These are phyloP conservation scores for Tylopilus sp. DNA, from an alignment of 768 basidiomycete species.

Conservation along the genomic window DNA sequence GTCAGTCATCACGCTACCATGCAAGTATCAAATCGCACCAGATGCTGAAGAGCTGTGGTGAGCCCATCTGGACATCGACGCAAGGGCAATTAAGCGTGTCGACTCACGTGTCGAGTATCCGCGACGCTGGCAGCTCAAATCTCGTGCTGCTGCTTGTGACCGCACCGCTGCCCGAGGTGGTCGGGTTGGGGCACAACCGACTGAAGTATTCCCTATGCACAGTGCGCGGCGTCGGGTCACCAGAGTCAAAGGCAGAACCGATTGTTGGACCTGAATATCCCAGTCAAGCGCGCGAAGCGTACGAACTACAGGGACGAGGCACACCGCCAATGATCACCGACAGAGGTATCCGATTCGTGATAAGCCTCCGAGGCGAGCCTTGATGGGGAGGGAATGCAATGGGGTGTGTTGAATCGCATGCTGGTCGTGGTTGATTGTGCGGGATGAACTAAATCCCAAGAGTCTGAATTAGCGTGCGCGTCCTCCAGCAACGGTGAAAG, in stretches of 20 bases:
- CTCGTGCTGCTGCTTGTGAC: slow-evolving; percentile 22
- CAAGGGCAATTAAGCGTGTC: slow-evolving; percentile 45
- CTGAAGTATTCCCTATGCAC: slow-evolving; percentile 46
- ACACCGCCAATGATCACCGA: slow-evolving; percentile 51
- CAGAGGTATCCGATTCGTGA: slow-evolving; percentile 53
- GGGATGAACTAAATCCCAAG: too few species aligned
- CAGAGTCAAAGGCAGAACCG: slow-evolving; percentile 37
- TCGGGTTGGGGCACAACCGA: slow-evolving; percentile 44
- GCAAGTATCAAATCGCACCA: slow-evolving; percentile 39
- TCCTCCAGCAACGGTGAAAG: too few species aligned
- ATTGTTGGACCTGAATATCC: slow-evolving; percentile 38
- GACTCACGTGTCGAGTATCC: slow-evolving; percentile 45
- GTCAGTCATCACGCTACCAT: neutral
- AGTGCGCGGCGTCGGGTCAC: slow-evolving; percentile 39
- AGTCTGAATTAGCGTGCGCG: too few species aligned
- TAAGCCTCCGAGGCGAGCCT: too few species aligned
- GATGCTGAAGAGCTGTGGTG: slow-evolving; percentile 47
- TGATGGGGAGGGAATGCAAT: too few species aligned
- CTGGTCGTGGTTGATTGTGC: too few species aligned
- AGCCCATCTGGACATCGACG: slow-evolving; percentile 40
- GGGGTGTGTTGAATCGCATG: too few species aligned
- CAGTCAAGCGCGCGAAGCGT: neutral
- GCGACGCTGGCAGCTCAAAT: slow-evolving; percentile 30
- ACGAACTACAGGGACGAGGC: slow-evolving; percentile 2
- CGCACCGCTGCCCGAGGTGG: slow-evolving; percentile 26